A percentile compares a stretch with the other conserved stretches of the same genome.
Evolutionary conservation across 768 basidiomycete genomes (phyloP).

Genomic region (Boletus subparvulus): DNA sequence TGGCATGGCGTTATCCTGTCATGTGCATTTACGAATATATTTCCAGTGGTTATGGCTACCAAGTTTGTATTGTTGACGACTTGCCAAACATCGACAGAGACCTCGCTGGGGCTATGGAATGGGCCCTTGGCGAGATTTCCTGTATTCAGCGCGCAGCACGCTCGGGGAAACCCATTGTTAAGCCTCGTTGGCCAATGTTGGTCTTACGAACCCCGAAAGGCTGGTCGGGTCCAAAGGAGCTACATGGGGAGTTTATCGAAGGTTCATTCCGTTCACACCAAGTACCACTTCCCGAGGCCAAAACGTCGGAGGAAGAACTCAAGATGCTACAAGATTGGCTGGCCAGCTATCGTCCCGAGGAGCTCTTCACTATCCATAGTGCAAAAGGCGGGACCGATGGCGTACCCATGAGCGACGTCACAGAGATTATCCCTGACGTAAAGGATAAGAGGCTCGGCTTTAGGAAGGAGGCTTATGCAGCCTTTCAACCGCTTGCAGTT

Average conservation of each 20-base stretch:
- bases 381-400: conserved; percentile 38
- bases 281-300: conserved; percentile 78
- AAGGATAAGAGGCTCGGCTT: conserved; percentile 66
- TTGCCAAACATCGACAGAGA: conserved; percentile 68
- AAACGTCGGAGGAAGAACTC: conserved; percentile 64
- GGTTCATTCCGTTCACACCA: conserved; percentile 87
- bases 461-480: conserved; percentile 64
- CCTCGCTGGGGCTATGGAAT: conserved; percentile 78
- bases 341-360: conserved; percentile 61
- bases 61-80: conserved; percentile 78
- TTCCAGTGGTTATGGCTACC: conserved; percentile 79
- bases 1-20: neutral
- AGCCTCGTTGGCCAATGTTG: conserved; percentile 91
- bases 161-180: conserved; percentile 69
- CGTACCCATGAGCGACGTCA: conserved; percentile 52
- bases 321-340: conserved; percentile 69
- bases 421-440: conserved; percentile 55
- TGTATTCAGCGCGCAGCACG: conserved; percentile 82
- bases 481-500: conserved; percentile 57
- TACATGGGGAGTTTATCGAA: conserved; percentile 73
- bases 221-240: conserved; percentile 62
- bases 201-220: conserved; percentile 87
- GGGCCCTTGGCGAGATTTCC: conserved; percentile 71
- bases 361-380: conserved; percentile 52
- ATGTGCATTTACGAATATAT: neutral